A percentile compares a stretch with the other conserved stretches of the same genome.
phyloP scores from a whole-genome alignment of 2,329 filamentous ascomycete genomes.

The Ceratocystis ficicola region DNA sequence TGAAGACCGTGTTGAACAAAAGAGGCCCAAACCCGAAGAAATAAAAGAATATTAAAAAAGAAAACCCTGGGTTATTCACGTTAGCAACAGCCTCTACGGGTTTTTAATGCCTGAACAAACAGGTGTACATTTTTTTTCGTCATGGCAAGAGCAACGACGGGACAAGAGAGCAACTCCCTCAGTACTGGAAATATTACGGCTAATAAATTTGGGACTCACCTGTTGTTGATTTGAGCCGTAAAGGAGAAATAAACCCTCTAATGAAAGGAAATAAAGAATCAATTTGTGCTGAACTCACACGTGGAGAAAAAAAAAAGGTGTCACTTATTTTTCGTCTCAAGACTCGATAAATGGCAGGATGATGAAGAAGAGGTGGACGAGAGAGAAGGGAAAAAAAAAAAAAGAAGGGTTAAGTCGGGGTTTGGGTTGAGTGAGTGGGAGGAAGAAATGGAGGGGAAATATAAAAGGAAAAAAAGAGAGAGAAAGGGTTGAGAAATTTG shows the following conservation, averaged over 20 bases:
- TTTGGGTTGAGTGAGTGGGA: slow-evolving; percentile 19
- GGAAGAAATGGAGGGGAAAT: neutral
- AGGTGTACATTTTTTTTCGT: neutral
- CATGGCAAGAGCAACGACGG: neutral
- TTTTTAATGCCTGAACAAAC: slow-evolving; percentile 6
- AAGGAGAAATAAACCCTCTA: too few relatives aligned
- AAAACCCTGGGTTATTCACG: slow-evolving; percentile 11
- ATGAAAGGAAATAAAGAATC: neutral
- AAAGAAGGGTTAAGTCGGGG: slow-evolving; percentile 22
- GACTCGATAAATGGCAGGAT: neutral
- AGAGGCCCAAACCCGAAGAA: slow-evolving; percentile 18
- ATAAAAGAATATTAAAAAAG: slow-evolving; percentile 8
- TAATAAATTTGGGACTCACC: neutral
- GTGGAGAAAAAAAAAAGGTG: neutral
- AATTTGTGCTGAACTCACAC: neutral
- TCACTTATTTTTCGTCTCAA: neutral
- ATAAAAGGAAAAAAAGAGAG: slow-evolving; percentile 17
- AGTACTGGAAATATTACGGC: neutral
- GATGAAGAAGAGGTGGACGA: neutral
- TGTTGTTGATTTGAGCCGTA: neutral
- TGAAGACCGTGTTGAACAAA: neutral
- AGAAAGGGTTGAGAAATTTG: slow-evolving; percentile 22
- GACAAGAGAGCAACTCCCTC: neutral
- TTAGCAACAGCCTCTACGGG: slow-evolving; percentile 15
- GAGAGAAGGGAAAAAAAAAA: slow-evolving; percentile 5